Evolutionary conservation across 495 filamentous ascomycete species (phyloP), one percentile per base, ranked within the genome.

Genomic region (Tetracladium marchalianum): DNA sequence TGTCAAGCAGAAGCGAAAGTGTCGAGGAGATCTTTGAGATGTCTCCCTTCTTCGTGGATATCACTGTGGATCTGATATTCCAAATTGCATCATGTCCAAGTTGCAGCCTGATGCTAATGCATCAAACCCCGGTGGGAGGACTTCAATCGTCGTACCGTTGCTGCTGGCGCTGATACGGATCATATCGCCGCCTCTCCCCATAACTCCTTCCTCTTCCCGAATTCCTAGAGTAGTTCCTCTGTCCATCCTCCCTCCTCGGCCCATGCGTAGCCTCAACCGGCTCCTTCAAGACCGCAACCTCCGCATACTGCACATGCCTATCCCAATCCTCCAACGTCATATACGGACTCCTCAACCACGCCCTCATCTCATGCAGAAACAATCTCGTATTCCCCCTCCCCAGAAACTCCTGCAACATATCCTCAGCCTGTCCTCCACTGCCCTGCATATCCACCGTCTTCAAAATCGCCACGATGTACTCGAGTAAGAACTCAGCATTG

Each of bases 401-500:
- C 0, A 98, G 58, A 51, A 90, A 95, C 33, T 95, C 90, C 12
- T 79, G 66, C n/a, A 96, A 61, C 67, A 96, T 80, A 31, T 88
- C 83, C 60, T 95, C 88, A 0, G 92, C 88, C 49, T 90, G 83
- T 4, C 90, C 88, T 11, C 75, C 75, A 56, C 83, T 84, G 8
- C 80, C 85, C 57, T 89, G 89, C n/a, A 92, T 73, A 60, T 98
- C 90, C 15, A 94, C 81, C 0, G 84, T 87, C 54, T 88, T 93
- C 34, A 98, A 66, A 38, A 98, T 89, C 31, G 85, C 85, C 39
- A 96, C 64, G 45, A 93, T 77, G 55, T 94, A 95, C 53, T 92
- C 87, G 16, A 95, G 77, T 18, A 98, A 59, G 47, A 94, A 98
- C 56, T 95, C 90, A 11, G 85, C 80, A 60, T 90, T 93, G 52